Evolutionary conservation across 2,329 filamentous ascomycete species (phyloP), one percentile per base, ranked within the genome.

Genomic region (Talaromyces sp.): DNA sequence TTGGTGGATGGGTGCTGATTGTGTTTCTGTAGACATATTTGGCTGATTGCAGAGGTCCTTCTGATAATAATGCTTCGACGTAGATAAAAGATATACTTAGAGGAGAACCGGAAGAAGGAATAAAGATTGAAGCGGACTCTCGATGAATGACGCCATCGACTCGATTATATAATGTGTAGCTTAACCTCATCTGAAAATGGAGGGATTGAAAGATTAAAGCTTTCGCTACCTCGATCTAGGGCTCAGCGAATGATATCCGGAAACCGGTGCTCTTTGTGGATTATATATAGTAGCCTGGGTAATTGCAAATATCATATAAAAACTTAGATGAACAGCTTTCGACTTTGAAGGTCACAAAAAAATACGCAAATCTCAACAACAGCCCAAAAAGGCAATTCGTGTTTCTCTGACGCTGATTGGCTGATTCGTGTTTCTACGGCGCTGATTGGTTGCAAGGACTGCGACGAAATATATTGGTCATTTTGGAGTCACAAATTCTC

Each of bases 1-100:
- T 9, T 68, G 47, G 31, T 75, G 73, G 52, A 72, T 68, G 11
- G 33, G 11, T 3, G 33, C 31, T 56, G 33, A 22, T 7, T 37
- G 52, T 14, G 33, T 39, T 52, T 43, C 62, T 41, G 22, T 16
- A 54, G 60, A 62, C 60, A 62, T 62, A 19, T 19, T 8, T 22
- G 19, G 6, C 47, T 22, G 19, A 22, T 54, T 8, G 27, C 13
- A 11, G 10, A 7, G 13, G 3, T 31, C 3, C 16, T 54, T 35
- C 13, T 31, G 27, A n/a, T 3, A 3, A 1, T 54, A 13, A 22
- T 27, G 2, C 31, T 22, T 2, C 2, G 35, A 37, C 5, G 3
- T 13, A 37, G 35, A 13, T 4, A 13, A 13, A 13, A 37, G 35
- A 13, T 13, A 3, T 13, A 6, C 11, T 3, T 31, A 31, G 7